Conservation (phyloP, 2,329 filamentous ascomycete species). For the Falciphora oryzae region DNA sequence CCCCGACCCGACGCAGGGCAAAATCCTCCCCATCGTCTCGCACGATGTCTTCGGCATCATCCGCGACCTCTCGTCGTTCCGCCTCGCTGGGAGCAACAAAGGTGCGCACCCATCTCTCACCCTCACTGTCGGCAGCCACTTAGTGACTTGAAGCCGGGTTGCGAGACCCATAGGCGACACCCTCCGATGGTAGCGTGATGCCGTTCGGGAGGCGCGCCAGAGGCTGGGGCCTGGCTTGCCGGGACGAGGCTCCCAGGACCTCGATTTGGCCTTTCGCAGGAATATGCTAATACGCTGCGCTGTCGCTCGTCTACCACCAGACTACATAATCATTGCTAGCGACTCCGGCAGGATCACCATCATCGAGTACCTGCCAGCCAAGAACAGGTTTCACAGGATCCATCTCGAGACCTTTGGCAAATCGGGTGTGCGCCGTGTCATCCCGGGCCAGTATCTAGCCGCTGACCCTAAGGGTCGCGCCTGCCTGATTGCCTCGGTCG, state of each 20-base stretch:
- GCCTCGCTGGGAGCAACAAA: constrained; percentile 90
- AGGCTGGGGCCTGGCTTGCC: neutral
- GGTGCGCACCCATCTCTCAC: constrained; percentile 52
- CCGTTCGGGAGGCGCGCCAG: neutral
- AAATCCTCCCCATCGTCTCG: constrained; percentile 77
- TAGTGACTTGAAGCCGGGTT: constrained; percentile 66
- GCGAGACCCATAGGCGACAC: constrained; percentile 31
- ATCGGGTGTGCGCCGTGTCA: constrained; percentile 85
- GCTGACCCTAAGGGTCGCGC: constrained; percentile 94
- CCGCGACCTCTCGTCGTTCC: constrained; percentile 78
- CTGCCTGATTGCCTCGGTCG: constrained; percentile 85
- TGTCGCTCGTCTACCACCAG: constrained; percentile 38
- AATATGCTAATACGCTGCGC: neutral
- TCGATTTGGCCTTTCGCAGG: neutral
- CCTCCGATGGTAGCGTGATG: neutral
- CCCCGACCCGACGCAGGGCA: constrained; percentile 78
- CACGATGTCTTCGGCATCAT: constrained; percentile 98
- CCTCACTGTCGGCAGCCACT: constrained; percentile 35
- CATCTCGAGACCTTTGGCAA: constrained; percentile 98
- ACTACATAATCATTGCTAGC: constrained; percentile 92
- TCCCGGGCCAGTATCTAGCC: constrained; percentile 93
- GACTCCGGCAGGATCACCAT: constrained; percentile 95
- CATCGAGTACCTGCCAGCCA: constrained; percentile 80
- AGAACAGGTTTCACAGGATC: constrained; percentile 82
- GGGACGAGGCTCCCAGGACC: neutral